A percentile compares a stretch with the other conserved stretches of the same genome.
Conservation (phyloP, 176 grass and related monocot species). For the Hordeum marinum region DNA sequence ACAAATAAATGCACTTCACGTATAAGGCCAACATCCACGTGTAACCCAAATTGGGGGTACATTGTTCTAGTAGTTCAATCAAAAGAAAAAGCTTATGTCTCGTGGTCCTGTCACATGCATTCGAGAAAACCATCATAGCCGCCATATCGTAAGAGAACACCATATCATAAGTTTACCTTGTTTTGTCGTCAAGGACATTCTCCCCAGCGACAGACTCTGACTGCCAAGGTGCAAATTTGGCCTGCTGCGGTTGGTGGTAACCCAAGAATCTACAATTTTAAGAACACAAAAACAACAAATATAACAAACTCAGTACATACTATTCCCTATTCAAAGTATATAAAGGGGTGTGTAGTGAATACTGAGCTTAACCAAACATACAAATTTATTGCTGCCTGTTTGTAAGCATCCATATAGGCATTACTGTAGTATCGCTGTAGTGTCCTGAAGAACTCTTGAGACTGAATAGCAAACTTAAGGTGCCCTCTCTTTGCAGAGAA, state of each 20-base stretch:
- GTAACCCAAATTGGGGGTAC: neutral
- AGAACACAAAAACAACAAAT: slow-evolving; percentile 7
- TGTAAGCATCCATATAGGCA: slow-evolving; percentile 95
- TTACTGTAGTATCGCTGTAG: slow-evolving; percentile 96
- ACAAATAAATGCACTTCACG: slow-evolving; percentile 9
- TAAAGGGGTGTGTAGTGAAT: neutral
- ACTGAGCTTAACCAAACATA: slow-evolving; percentile 43
- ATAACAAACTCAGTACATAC: slow-evolving; percentile 13
- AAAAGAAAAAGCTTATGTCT: neutral
- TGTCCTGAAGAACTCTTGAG: slow-evolving; percentile 88
- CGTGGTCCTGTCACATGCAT: neutral
- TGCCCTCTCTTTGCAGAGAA: slow-evolving; percentile 93
- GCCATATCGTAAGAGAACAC: too few relatives aligned
- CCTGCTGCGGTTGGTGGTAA: slow-evolving; percentile 63
- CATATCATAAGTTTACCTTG: slow-evolving; percentile 43
- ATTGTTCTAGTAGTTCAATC: neutral
- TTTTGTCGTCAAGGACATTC: slow-evolving; percentile 38
- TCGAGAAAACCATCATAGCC: neutral
- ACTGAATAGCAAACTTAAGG: slow-evolving; percentile 75
- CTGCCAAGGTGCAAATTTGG: slow-evolving; percentile 78
- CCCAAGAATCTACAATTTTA: slow-evolving; percentile 85
- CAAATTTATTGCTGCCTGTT: slow-evolving; percentile 99
- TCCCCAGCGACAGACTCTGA: slow-evolving; percentile 56
- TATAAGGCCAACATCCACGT: neutral
- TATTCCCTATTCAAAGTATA: slow-evolving; percentile 19